phyloP scores from a whole-genome alignment of 208 protist genomes.

The Trypanosoma mega region DNA sequence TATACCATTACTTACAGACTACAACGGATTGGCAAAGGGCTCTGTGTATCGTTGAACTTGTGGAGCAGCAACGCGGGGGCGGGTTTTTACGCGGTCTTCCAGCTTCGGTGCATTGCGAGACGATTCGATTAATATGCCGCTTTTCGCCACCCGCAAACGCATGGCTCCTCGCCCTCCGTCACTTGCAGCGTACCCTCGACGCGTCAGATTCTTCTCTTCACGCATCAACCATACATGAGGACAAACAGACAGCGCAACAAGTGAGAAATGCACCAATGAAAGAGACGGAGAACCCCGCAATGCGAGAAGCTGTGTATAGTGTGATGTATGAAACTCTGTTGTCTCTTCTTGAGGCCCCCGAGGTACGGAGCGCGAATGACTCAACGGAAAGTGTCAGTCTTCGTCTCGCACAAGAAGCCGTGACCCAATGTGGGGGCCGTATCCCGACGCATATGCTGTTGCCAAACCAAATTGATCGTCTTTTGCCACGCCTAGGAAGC shows the following conservation, averaged over 20 bases:
- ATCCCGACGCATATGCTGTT: conserved; percentile 57
- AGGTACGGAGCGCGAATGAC: neutral
- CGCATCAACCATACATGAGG: neutral
- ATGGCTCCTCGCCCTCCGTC: conserved; percentile 33
- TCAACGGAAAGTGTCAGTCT: conserved; percentile 8
- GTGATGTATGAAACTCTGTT: conserved; percentile 23
- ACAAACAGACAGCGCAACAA: neutral
- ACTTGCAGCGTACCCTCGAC: conserved; percentile 13
- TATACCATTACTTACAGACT: conserved; percentile 24
- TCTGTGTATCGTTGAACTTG: conserved; percentile 1
- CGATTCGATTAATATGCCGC: conserved; percentile 28
- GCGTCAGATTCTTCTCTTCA: neutral
- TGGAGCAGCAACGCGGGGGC: neutral
- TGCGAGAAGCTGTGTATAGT: conserved; percentile 4
- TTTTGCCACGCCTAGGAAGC: conserved; percentile 28
- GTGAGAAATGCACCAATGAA: neutral
- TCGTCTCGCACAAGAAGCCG: conserved; percentile 9
- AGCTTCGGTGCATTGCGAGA: conserved; percentile 38
- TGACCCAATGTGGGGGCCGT: conserved; percentile 19
- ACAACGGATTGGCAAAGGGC: conserved; percentile 18
- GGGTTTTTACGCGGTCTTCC: conserved; percentile 12
- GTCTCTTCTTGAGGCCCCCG: conserved; percentile 10
- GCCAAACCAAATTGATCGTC: conserved; percentile 50
- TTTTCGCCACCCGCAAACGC: conserved; percentile 14
- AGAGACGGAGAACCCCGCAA: neutral